These are phyloP conservation scores for Funneliformis caledonium DNA, from an alignment of 371 early-diverging fungal genomes.

Conservation along the genomic window DNA sequence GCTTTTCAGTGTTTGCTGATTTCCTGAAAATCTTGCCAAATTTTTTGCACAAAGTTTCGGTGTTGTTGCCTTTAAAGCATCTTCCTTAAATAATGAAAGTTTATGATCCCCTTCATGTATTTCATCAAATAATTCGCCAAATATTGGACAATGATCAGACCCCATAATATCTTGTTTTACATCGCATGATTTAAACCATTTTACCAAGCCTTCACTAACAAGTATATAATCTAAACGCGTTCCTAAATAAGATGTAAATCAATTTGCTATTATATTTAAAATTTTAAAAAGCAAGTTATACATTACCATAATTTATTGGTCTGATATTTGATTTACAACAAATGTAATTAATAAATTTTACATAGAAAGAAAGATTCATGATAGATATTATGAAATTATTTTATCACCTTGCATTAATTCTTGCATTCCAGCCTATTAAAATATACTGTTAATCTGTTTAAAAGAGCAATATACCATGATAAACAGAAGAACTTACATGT, in stretches of 20 bases:
- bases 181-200: slow-evolving; percentile 62
- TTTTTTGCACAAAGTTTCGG: slow-evolving; percentile 64
- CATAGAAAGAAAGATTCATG: neutral
- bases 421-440: slow-evolving; percentile 73
- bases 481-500: slow-evolving; percentile 52
- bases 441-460: neutral
- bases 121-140: slow-evolving; percentile 56
- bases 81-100: slow-evolving; percentile 32
- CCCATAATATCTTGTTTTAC: slow-evolving; percentile 72
- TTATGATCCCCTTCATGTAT: slow-evolving; percentile 45
- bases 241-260: slow-evolving; percentile 39
- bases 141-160: slow-evolving; percentile 91
- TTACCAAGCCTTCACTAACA: slow-evolving; percentile 57
- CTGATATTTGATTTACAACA: slow-evolving; percentile 40
- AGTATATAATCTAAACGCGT: slow-evolving; percentile 89
- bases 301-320: slow-evolving; percentile 60
- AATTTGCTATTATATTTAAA: neutral
- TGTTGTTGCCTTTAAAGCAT: slow-evolving; percentile 36
- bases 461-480: neutral
- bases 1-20: slow-evolving; percentile 59
- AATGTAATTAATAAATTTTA: slow-evolving; percentile 22
- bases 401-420: slow-evolving; percentile 67
- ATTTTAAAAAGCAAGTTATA: neutral
- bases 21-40: slow-evolving; percentile 66
- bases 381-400: neutral